A percentile compares a stretch with the other conserved stretches of the same genome.
Conservation (phyloP, 2,329 filamentous ascomycete species). For the Zarea fungicola region DNA sequence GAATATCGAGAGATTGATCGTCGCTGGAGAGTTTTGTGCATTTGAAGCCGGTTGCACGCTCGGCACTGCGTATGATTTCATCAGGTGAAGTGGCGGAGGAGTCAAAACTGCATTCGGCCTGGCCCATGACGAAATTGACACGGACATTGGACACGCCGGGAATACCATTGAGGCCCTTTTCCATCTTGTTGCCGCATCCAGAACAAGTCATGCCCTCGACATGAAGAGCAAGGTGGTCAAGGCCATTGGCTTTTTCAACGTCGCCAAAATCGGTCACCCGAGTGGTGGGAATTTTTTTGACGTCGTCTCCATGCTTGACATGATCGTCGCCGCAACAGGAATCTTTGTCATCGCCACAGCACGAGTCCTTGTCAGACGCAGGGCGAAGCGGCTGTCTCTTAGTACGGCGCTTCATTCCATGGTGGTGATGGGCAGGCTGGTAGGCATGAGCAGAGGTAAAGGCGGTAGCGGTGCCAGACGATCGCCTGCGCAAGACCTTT, state of each 20-base stretch:
- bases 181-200: slow-evolving; percentile 30
- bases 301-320: slow-evolving; percentile 7
- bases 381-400: slow-evolving; percentile 10
- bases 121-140: slow-evolving; percentile 35
- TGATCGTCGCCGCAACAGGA: slow-evolving; percentile 14
- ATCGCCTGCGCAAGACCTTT: background rate
- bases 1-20: slow-evolving; percentile 26
- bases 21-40: slow-evolving; percentile 21
- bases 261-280: slow-evolving; percentile 13
- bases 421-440: slow-evolving; percentile 18
- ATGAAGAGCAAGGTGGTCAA: slow-evolving; percentile 23
- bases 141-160: slow-evolving; percentile 27
- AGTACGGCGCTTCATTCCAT: slow-evolving; percentile 19
- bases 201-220: slow-evolving; percentile 35
- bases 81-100: slow-evolving; percentile 19
- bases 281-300: background rate
- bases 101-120: slow-evolving; percentile 29
- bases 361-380: slow-evolving; percentile 10
- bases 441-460: background rate
- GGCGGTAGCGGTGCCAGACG: background rate
- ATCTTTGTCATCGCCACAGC: slow-evolving; percentile 11
- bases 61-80: slow-evolving; percentile 22
- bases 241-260: slow-evolving; percentile 21
- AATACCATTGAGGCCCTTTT: slow-evolving; percentile 22
- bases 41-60: slow-evolving; percentile 26